A percentile compares a stretch with the other conserved stretches of the same genome.
Evolutionary conservation across 768 basidiomycete species (phyloP).

Genomic region (Pleurotus tuber-regium): DNA sequence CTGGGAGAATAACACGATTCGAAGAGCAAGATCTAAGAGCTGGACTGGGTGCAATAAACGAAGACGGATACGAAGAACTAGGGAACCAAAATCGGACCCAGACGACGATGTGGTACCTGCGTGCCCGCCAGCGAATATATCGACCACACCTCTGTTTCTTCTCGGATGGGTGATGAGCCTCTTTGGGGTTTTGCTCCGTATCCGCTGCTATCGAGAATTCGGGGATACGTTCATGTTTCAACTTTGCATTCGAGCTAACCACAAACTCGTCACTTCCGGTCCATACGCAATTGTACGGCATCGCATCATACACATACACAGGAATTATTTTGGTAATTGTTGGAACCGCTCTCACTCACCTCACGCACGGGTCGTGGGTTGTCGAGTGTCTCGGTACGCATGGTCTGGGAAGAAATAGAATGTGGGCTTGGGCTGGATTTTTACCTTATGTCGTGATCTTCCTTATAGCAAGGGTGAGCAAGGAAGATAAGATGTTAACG

Average conservation of each 20-base stretch:
- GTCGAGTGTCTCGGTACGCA: not conserved
- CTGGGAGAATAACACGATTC: too few relatives aligned
- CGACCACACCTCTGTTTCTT: conserved; percentile 17
- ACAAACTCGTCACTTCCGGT: conserved; percentile 24
- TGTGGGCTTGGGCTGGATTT: not conserved
- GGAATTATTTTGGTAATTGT: conserved; percentile 10
- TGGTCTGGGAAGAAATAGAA: not conserved
- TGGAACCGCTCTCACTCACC: not conserved
- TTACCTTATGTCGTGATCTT: not conserved
- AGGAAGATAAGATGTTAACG: too few relatives aligned
- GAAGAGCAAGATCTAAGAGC: too few relatives aligned
- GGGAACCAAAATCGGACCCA: too few relatives aligned
- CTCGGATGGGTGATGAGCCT: conserved; percentile 18
- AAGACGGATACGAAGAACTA: too few relatives aligned
- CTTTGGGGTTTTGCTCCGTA: conserved; percentile 20
- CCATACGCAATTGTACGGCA: conserved; percentile 29
- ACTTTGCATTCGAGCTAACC: conserved; percentile 19
- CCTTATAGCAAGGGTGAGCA: conserved; percentile 15
- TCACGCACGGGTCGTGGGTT: conserved; percentile 3
- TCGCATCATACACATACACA: conserved; percentile 26
- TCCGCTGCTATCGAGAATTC: conserved; percentile 22
- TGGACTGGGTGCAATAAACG: too few relatives aligned
- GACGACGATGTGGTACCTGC: too few relatives aligned
- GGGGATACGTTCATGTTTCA: conserved; percentile 27
- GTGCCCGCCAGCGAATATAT: too few relatives aligned